Evolutionary conservation across 768 basidiomycete species (phyloP), one percentile per base, ranked within the genome.

Genomic region (Sporobolomyces phaffii): DNA sequence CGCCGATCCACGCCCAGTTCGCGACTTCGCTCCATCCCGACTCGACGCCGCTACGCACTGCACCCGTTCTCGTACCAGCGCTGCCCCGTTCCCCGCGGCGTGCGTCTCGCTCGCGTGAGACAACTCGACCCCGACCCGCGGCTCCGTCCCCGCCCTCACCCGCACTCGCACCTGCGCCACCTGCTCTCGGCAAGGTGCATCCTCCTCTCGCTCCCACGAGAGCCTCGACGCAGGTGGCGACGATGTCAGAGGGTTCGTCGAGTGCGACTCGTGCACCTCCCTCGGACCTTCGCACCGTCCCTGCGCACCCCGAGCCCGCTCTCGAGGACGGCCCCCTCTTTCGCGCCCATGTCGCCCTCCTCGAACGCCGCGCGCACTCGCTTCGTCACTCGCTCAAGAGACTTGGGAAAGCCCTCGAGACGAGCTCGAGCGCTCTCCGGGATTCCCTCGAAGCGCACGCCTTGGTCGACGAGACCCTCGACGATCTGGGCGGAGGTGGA

Each of bases 321-420:
- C 6, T 53, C 34, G 72, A 70, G 34, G 73, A 74, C 48, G 73
- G 73, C 6, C 73, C 73, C 0, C 50, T 74, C 4, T 72, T 70
- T 26, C 60, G 68, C 17, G 68, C 73, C 0, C 51, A 57, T 47
- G 34, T 68, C 24, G 56, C 60, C n/a, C 28, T 51, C 9, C 71
- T 65, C 62, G 73, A 72, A 44, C 62, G 59, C 6, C 61, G 71
- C 11, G 52, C 61, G 28, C 2, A 38, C 9, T 58, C 48, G 28
- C 59, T 74, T 7, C 68, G 69, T 7, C 5, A 31, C 7, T 34
- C 50, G 17, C 52, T 72, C 51, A 73, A 74, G 50, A 56, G 47
- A 26, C 60, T 74, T 43, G 50, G 45, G 20, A 65, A 64, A 22
- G 34, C 63, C 1, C 22, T 58, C 41, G 69, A 70, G 18, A 40